Base-by-base conservation (phyloP, 225 moss, liverwort and hornwort genomes). In the Climacium dendroides region DNA sequence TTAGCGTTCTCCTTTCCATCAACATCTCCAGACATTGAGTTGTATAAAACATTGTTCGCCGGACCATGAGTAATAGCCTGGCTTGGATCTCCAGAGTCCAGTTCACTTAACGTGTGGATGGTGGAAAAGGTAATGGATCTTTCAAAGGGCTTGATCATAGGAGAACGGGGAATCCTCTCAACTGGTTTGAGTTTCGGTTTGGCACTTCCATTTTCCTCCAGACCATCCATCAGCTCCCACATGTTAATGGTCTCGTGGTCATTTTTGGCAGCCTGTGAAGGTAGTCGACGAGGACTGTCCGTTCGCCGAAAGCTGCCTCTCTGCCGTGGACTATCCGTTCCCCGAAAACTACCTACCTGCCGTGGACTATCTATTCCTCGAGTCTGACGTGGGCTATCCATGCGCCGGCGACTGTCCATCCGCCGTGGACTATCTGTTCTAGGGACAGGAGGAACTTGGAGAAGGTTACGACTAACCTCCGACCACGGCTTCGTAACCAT, bases 401-500 rank as follows among this genome's bases (percentile, higher is more conserved):
- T 6, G 76, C 69, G 88, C 39, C 86, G 79, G 59, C 81, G 88
- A 69, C 90, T 93, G 30, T 72, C 90, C 85, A 87, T 45, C 79
- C 87, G 89, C 72, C 85, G 89, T 61, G 91, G 87, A 83, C 89
- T 93, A 16, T 80, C 92, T 67, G 86, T 78, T 82, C 78, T 93
- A 14, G 87, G 52, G 22, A 43, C 48, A 50, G 90, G 93, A 75
- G 93, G 94, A 55, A 90, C 76, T 85, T 87, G 92, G 60, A 91
- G 94, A 87, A 94, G 91, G 48, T 69, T 89, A 87, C 89, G 92
- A 90, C 94, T 94, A 81, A 94, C 90, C 88, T 94, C 94, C 52
- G 91, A 93, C 93, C 94, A 94, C 80, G 94, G 90, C 87, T 92
- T 93, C 60, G 89, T 65, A 25, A 92, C 86, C 93, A 94, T 92